phyloP scores from a whole-genome alignment of 2,329 filamentous ascomycete species.

The Aspergillus vadensis region DNA sequence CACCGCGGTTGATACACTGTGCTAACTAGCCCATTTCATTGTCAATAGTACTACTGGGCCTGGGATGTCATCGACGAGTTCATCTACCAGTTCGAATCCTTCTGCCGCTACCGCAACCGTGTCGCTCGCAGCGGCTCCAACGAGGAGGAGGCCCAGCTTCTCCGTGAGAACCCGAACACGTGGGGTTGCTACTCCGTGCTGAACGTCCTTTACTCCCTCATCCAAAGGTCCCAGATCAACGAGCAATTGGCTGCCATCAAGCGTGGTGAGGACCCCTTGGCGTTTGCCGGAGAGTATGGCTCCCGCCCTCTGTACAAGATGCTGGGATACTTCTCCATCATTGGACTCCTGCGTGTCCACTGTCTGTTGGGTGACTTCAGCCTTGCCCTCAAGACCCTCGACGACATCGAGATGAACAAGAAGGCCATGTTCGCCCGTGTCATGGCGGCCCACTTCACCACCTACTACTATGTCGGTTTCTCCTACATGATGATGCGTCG shows the following conservation, averaged over 20 bases:
- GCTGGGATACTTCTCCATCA: conserved; percentile 99
- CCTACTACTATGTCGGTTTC: conserved; percentile 99
- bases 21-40: conserved; percentile 11
- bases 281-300: conserved; percentile 93
- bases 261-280: conserved; percentile 83
- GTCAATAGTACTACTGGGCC: conserved; percentile 88
- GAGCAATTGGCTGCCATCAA: conserved; percentile 96
- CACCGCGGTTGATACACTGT: conserved; percentile 5
- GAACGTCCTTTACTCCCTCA: conserved; percentile 98
- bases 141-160: conserved; percentile 86
- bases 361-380: conserved; percentile 96
- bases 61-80: conserved; percentile 99
- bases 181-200: conserved; percentile 99
- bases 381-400: conserved; percentile 95
- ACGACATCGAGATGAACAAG: conserved; percentile 99
- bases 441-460: conserved; percentile 99
- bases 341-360: conserved; percentile 93
- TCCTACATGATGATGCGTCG: conserved; percentile 99
- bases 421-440: conserved; percentile 99
- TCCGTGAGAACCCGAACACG: conserved; percentile 96
- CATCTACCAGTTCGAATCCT: conserved; percentile 99
- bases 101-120: conserved; percentile 93
- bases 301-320: conserved; percentile 93
- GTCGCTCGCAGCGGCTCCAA: conserved; percentile 79
- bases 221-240: conserved; percentile 96